A percentile compares a stretch with the other conserved stretches of the same genome.
Conservation (phyloP, 2,329 filamentous ascomycete species). For the Lasiodiplodia gonubiensis region DNA sequence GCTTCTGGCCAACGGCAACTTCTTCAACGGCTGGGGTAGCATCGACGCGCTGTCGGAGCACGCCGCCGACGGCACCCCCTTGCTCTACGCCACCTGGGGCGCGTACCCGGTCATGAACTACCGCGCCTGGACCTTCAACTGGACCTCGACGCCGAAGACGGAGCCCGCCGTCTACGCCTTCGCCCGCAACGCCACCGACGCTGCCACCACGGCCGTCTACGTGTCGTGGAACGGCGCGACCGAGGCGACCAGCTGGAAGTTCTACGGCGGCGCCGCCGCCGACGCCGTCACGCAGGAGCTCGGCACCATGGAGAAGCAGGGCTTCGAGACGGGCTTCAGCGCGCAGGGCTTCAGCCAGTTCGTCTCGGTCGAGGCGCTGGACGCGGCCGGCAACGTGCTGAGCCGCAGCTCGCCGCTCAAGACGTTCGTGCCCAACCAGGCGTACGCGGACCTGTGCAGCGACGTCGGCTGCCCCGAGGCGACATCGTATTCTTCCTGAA, state of each 20-base stretch:
- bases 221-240: constrained; percentile 30
- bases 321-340: constrained; percentile 27
- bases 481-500: constrained; percentile 10
- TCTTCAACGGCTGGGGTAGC: constrained; percentile 63
- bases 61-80: constrained; percentile 52
- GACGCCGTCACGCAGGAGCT: not conserved
- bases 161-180: constrained; percentile 24
- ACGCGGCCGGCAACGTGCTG: constrained; percentile 10
- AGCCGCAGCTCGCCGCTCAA: constrained; percentile 6
- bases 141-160: constrained; percentile 24
- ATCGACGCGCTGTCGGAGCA: constrained; percentile 51
- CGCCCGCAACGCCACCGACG: constrained; percentile 39
- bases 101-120: constrained; percentile 37
- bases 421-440: constrained; percentile 26
- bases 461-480: constrained; percentile 23
- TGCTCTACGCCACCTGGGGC: constrained; percentile 60
- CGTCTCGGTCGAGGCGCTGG: constrained; percentile 20
- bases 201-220: constrained; percentile 32
- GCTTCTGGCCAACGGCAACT: constrained; percentile 59
- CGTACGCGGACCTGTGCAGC: constrained; percentile 25
- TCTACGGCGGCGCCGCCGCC: constrained; percentile 4
- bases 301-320: constrained; percentile 12
- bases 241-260: constrained; percentile 23
- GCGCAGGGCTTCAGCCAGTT: constrained; percentile 10
- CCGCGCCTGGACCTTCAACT: constrained; percentile 28